Percentiles rank a stretch among this genome's conserved stretches.
Conservation (phyloP, 768 basidiomycete genomes). For the Clitopilus passeckerianus region DNA sequence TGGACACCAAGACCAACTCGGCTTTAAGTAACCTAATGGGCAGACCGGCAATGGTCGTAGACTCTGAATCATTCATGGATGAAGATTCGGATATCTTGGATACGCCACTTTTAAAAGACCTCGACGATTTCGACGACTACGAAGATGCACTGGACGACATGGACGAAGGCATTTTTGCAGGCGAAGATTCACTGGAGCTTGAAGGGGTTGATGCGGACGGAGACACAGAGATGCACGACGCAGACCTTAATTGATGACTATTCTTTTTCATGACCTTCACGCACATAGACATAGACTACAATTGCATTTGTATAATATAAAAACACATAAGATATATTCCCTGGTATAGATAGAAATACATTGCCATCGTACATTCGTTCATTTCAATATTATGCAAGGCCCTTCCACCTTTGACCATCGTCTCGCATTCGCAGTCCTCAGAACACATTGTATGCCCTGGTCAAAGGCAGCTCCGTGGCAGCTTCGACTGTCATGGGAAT, state of each 20-base stretch:
- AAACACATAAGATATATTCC: constrained; percentile 1
- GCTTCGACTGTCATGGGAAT: constrained; percentile 71
- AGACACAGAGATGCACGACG: not conserved
- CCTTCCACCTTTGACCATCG: too few relatives aligned
- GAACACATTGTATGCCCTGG: constrained; percentile 76
- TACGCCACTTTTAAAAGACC: constrained; percentile 11
- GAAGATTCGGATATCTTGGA: constrained; percentile 4
- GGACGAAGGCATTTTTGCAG: constrained; percentile 1
- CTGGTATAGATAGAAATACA: not conserved
- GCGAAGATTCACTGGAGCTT: not conserved
- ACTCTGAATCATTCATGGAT: not conserved
- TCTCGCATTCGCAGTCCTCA: too few relatives aligned
- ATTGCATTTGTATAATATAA: not conserved
- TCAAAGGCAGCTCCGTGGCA: constrained; percentile 64
- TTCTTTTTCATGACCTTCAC: not conserved
- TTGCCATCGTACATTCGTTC: not conserved
- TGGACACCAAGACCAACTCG: constrained; percentile 1
- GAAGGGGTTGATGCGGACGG: not conserved
- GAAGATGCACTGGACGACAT: constrained; percentile 4
- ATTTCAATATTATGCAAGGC: too few relatives aligned
- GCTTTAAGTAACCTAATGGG: constrained; percentile 2
- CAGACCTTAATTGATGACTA: not conserved
- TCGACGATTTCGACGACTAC: constrained; percentile 15
- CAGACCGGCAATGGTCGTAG: not conserved
- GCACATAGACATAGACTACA: not conserved